Evolutionary conservation across 306 rosid genomes (phyloP).

Genomic region (Vigna hirtella): DNA sequence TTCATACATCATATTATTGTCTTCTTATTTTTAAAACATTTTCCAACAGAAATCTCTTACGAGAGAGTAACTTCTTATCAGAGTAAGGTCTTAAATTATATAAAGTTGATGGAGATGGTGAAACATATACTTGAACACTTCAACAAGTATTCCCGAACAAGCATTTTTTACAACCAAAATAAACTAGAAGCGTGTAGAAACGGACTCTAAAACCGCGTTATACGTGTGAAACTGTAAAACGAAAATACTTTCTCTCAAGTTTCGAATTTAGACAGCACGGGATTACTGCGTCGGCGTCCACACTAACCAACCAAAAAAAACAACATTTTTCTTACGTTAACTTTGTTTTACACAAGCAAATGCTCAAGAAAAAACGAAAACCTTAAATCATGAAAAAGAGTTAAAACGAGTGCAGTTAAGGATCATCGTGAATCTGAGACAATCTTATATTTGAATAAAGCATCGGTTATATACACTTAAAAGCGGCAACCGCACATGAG

Average conservation of each 20-base stretch:
- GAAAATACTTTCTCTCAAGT: not conserved
- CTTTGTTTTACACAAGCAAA: too few relatives aligned
- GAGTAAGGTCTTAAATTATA: too few relatives aligned
- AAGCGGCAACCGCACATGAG: constrained; percentile 75
- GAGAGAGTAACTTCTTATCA: too few relatives aligned
- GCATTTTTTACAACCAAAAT: not conserved
- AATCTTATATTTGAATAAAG: not conserved
- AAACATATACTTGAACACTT: too few relatives aligned
- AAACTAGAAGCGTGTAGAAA: not conserved
- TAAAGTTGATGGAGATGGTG: too few relatives aligned
- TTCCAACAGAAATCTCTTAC: too few relatives aligned
- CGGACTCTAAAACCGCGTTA: not conserved
- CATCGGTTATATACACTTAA: not conserved
- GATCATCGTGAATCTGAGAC: not conserved
- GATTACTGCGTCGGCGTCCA: not conserved
- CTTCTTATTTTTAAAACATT: too few relatives aligned
- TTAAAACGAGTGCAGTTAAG: not conserved
- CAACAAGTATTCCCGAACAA: not conserved
- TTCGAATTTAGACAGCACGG: not conserved
- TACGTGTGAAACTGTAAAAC: not conserved
- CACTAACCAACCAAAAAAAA: not conserved
- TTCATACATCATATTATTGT: too few relatives aligned
- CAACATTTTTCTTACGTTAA: not conserved
- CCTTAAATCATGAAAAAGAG: not conserved
- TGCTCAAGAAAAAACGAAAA: too few relatives aligned